Base-by-base conservation (phyloP, 495 filamentous ascomycete species). In the Lasiosphaeriaceae sp. region DNA sequence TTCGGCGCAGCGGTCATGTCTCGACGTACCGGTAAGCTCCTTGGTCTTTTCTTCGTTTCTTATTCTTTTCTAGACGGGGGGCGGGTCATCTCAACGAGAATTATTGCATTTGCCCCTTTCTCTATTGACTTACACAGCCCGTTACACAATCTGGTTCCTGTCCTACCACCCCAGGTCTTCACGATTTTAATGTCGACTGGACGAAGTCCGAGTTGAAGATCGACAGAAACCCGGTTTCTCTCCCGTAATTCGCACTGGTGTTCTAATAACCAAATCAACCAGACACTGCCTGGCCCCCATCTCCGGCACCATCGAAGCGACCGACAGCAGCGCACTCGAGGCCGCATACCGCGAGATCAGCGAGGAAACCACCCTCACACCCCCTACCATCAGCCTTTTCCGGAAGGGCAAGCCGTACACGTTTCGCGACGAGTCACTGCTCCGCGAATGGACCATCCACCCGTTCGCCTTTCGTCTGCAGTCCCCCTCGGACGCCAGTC, bases 321-420 rank as follows among this genome's bases (percentile, higher is more conserved):
- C 61, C 2, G 86, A 88, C 59, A 54, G 67, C 1, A 71, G 65
- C 9, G 79, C 84, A 0, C 57, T 83, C 19, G 63, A 69, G 2
- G 76, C 84, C 0, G 86, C 86, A 46, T 81, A 80, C 74, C 80
- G 86, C 20, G 85, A 87, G 62, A 68, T 89, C 14, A 52, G 60
- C 3, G 86, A 89, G 69, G 86, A 88, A 61, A 88, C 86, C 0
- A 72, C 67, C 0, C 66, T 89, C 7, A 77, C 73, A 0, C 47
- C 70, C 0, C 53, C 65, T 0, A 74, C 78, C 0, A 53, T 87
- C 19, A 63, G 67, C 1, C 71, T 83, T 17, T 76, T 83, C 57
- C 77, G 84, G 34, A 72, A 76, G 3, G 86, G 86, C 16, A 83
- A 84, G 48, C 73, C 77, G 21, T 88, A 79, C 63, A 68, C 75